Base-by-base conservation (phyloP, 108 stramenopile species). In the Discostella pseudostelligera region DNA sequence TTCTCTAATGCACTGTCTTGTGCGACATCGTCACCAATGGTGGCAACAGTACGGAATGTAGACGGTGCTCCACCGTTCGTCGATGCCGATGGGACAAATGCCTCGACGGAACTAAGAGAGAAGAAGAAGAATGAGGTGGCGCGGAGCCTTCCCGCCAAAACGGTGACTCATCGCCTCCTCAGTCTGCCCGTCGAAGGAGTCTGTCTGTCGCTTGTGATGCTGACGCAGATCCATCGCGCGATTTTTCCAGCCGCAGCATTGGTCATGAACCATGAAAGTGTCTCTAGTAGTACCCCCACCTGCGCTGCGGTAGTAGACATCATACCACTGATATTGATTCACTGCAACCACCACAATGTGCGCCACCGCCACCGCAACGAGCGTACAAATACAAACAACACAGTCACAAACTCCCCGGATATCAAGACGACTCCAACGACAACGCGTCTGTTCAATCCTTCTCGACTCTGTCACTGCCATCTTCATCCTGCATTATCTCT, bases 381-480 rank as follows among this genome's bases (percentile, higher is more conserved):
- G n/a, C 42, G 9, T 12, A 2, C 1, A 43, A 1, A 43, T 11
- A 11, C 42, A 53, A 4, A 39, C 39, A 17, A 22, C 55, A n/a
- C 32, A 3, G 36, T 13, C 43, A 3, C 36, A 19, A 49, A 36
- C 45, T 36, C 58, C 54, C 17, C 53, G 49, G 45, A 56, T 36
- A 39, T 77, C 68, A 19, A 22, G 48, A 48, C 76, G 67, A 32
- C 20, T 56, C 3, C 67, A 59, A 42, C 46, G 65, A 59, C 78
- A 82, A 56, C 54, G 63, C 16, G 24, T 74, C 8, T 63, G 58
- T 19, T 81, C 79, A 10, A 35, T 65, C 24, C 37, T 83, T 4
- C 74, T 87, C 22, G 84, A 87, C 61, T 48, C 74, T 8, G 44
- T 49, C 40, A 77, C 84, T 4, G 51, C 83, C 8, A 44, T 56